Conservation (phyloP, 768 basidiomycete genomes). For the Lentinula aciculospora region DNA sequence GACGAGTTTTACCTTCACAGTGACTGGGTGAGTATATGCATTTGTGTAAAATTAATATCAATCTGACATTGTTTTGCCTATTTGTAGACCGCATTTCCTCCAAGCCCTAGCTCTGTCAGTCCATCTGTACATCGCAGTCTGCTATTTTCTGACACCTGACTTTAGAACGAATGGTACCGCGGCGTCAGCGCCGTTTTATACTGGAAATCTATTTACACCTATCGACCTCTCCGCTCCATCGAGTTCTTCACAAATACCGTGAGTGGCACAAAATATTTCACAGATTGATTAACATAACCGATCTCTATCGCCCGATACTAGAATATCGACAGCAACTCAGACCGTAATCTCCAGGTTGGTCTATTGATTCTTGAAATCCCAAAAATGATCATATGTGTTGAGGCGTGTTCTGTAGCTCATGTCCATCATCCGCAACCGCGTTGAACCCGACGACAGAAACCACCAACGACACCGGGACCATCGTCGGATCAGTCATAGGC, state of each 20-base stretch:
- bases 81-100: neutral
- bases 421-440: neutral
- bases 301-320: neutral
- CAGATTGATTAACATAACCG: neutral
- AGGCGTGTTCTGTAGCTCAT: neutral
- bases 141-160: neutral
- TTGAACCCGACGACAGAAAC: neutral
- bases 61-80: neutral
- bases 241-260: neutral
- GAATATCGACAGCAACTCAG: neutral
- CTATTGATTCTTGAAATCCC: neutral
- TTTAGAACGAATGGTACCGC: neutral
- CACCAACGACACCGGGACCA: neutral
- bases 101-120: neutral
- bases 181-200: neutral
- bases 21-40: neutral
- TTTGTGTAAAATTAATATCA: neutral
- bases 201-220: neutral
- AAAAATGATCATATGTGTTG: neutral
- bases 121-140: no score
- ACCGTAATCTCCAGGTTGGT: neutral
- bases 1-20: neutral
- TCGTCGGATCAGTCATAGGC: neutral
- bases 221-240: neutral
- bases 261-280: neutral